A percentile compares a stretch with the other conserved stretches of the same genome.
Evolutionary conservation across 257 asterid species (phyloP).

Genomic region (Misopates orontium): DNA sequence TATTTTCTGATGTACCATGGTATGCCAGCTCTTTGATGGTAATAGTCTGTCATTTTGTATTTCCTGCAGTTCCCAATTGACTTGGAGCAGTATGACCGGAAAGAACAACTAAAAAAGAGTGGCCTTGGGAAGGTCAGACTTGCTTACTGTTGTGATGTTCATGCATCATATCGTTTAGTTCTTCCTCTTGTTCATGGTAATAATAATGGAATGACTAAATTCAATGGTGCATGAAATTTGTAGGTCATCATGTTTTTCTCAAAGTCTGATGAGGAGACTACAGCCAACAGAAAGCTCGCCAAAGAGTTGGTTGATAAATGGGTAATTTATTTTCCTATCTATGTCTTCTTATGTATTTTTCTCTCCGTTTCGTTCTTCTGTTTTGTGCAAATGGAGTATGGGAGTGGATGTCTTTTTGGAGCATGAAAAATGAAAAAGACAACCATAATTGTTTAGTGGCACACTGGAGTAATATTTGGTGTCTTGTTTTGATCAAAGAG

Average conservation of each 20-base stretch:
- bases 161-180: not conserved
- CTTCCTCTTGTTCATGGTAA: conserved; percentile 4
- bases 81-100: conserved; percentile 76
- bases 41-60: not conserved
- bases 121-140: conserved; percentile 88
- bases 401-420: not conserved
- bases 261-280: conserved; percentile 93
- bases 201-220: conserved; percentile 13
- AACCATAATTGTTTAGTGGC: not conserved
- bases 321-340: conserved; percentile 45
- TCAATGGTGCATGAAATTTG: conserved; percentile 24
- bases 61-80: conserved; percentile 61
- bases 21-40: conserved; percentile 20
- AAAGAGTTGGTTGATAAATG: conserved; percentile 98
- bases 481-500: conserved; percentile 8
- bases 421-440: not conserved
- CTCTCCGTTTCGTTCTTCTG: not conserved
- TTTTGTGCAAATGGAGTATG: not conserved
- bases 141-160: conserved; percentile 9
- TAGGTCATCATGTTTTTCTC: conserved; percentile 98
- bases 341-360: not conserved
- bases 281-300: conserved; percentile 86
- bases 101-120: conserved; percentile 85
- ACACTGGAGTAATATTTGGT: not conserved
- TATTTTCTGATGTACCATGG: not conserved